Evolutionary conservation across 164 flowering plant genomes (phyloP).

Genomic region (Kalanchoe fedtschenkoi): DNA sequence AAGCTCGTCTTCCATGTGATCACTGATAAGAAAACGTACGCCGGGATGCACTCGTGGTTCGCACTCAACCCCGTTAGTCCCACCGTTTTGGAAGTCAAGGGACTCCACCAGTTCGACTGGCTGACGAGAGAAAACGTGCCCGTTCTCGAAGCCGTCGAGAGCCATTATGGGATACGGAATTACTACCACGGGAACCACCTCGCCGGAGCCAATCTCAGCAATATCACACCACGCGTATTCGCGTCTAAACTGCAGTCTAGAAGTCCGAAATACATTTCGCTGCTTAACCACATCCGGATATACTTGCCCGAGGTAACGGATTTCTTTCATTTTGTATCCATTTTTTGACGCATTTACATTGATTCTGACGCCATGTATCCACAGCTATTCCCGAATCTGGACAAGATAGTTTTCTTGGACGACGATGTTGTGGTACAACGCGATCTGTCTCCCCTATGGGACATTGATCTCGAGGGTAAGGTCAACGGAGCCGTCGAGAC

Average conservation of each 20-base stretch:
- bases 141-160: conserved; percentile 95
- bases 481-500: conserved; percentile 99
- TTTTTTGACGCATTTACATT: background rate
- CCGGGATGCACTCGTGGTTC: conserved; percentile 99
- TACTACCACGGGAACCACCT: conserved; percentile 92
- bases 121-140: conserved; percentile 93
- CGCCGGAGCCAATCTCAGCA: conserved; percentile 68
- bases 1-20: conserved; percentile 88
- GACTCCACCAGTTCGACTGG: conserved; percentile 97
- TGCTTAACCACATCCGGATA: conserved; percentile 94
- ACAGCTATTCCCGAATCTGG: conserved; percentile 91
- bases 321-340: background rate
- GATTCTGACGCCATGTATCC: conserved; percentile 8
- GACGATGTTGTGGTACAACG: conserved; percentile 94
- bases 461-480: conserved; percentile 77
- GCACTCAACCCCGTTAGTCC: conserved; percentile 80
- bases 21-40: conserved; percentile 97
- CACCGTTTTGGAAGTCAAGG: conserved; percentile 87
- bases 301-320: conserved; percentile 86
- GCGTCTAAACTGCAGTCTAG: conserved; percentile 87
- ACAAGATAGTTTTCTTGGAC: conserved; percentile 91
- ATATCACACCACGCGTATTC: conserved; percentile 61
- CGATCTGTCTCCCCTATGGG: conserved; percentile 86
- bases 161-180: conserved; percentile 51
- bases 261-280: conserved; percentile 95